These are phyloP conservation scores for Boletales sp. DNA, from an alignment of 768 basidiomycete species.

Conservation along the genomic window DNA sequence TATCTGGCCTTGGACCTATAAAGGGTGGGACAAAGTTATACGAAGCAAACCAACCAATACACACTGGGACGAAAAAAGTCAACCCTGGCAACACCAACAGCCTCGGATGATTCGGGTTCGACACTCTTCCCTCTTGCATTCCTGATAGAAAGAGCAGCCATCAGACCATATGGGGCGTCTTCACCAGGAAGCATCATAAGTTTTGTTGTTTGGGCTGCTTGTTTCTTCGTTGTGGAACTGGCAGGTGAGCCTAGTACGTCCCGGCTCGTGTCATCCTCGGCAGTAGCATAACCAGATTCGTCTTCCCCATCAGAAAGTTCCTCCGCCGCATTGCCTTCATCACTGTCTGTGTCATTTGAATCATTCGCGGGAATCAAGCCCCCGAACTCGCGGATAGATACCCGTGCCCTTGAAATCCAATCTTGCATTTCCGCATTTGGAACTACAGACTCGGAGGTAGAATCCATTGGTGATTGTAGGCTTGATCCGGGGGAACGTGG, in stretches of 20 bases:
- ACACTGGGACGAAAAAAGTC: constrained; percentile 66
- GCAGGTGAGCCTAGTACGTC: constrained; percentile 28
- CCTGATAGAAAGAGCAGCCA: constrained; percentile 60
- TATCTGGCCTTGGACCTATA: constrained; percentile 40
- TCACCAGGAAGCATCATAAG: constrained; percentile 57
- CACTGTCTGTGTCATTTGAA: constrained; percentile 46
- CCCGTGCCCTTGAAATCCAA: constrained; percentile 74
- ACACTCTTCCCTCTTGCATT: constrained; percentile 38
- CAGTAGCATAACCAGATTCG: constrained; percentile 28
- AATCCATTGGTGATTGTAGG: constrained; percentile 27
- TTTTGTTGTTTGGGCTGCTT: constrained; percentile 34
- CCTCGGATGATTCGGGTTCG: constrained; percentile 43
- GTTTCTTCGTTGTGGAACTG: constrained; percentile 37
- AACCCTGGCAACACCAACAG: constrained; percentile 62
- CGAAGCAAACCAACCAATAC: constrained; percentile 16
- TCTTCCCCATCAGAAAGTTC: constrained; percentile 32
- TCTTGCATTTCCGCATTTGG: constrained; percentile 59
- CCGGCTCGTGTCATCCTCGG: constrained; percentile 20
- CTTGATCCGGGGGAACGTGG: constrained; percentile 32
- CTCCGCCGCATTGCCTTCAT: constrained; percentile 34
- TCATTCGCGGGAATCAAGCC: constrained; percentile 63
- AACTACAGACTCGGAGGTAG: constrained; percentile 27
- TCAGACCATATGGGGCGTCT: constrained; percentile 70
- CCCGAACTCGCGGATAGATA: constrained; percentile 65
- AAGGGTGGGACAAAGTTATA: not conserved